These are phyloP conservation scores for Pilaira anomala DNA, from an alignment of 192 early-diverging fungal species.

Conservation along the genomic window DNA sequence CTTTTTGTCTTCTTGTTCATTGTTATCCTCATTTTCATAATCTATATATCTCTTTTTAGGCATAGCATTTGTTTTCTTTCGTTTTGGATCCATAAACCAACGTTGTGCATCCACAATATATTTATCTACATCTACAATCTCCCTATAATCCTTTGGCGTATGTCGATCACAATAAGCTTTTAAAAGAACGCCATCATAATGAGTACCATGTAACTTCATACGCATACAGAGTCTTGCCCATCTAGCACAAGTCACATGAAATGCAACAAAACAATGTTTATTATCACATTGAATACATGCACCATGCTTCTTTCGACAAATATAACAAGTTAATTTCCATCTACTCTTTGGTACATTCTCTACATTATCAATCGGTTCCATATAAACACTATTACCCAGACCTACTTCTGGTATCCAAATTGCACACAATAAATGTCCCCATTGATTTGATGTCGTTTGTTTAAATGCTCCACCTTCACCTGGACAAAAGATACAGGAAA, in stretches of 20 bases:
- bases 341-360: slow-evolving; percentile 85
- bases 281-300: slow-evolving; percentile 96
- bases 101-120: slow-evolving; percentile 32
- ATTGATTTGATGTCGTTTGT: slow-evolving; percentile 86
- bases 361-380: slow-evolving; percentile 97
- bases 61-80: slow-evolving; percentile 10
- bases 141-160: slow-evolving; percentile 65
- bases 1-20: slow-evolving; percentile 38
- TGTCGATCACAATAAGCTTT: slow-evolving; percentile 90
- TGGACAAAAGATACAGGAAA: slow-evolving; percentile 90
- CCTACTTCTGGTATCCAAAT: slow-evolving; percentile 95
- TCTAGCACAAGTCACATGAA: slow-evolving; percentile 92
- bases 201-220: slow-evolving; percentile 56
- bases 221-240: slow-evolving; percentile 86
- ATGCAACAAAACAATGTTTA: slow-evolving; percentile 84
- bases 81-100: slow-evolving; percentile 15
- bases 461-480: slow-evolving; percentile 94
- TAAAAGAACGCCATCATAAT: slow-evolving; percentile 60
- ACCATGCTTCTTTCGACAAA: slow-evolving; percentile 80
- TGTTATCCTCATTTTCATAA: slow-evolving; percentile 35
- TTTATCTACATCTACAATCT: slow-evolving; percentile 43
- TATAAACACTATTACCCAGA: slow-evolving; percentile 86
- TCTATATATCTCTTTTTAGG: slow-evolving; percentile 34
- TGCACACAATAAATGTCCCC: slow-evolving; percentile 95
- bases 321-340: slow-evolving; percentile 85